Conservation (phyloP, 768 basidiomycete genomes). For the Russula griseocarnosa region DNA sequence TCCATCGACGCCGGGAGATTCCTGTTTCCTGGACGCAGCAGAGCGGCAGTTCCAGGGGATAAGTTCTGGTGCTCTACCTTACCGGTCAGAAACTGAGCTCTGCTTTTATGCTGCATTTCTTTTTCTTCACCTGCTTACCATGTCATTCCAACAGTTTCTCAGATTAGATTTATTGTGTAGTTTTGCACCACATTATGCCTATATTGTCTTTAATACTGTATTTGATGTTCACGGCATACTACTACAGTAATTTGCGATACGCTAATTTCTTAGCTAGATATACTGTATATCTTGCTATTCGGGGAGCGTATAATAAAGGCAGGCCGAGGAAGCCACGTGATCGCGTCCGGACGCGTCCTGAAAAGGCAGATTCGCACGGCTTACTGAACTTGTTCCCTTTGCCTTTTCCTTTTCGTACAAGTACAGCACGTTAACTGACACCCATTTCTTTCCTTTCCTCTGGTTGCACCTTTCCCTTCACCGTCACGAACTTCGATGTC, state of each 20-base stretch:
- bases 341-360: constrained; percentile 30
- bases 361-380: constrained; percentile 30
- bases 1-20: constrained; percentile 16
- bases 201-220: constrained; percentile 10
- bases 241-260: constrained; percentile 9
- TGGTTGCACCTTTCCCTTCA: constrained; percentile 20
- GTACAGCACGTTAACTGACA: constrained; percentile 26
- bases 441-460: constrained; percentile 19
- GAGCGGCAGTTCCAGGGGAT: constrained; percentile 6
- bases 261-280: constrained; percentile 10
- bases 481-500: constrained; percentile 25
- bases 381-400: constrained; percentile 16
- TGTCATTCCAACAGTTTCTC: not conserved
- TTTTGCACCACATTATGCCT: constrained; percentile 3
- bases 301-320: not conserved
- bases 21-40: constrained; percentile 22
- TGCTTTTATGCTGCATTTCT: not conserved
- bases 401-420: constrained; percentile 17
- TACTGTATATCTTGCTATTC: not conserved
- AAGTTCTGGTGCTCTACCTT: not conserved
- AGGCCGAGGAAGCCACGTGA: constrained; percentile 21
- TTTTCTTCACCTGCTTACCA: not conserved
- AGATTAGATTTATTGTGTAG: not conserved
- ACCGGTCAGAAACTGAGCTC: not conserved
- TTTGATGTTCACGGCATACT: constrained; percentile 2